A percentile compares a stretch with the other conserved stretches of the same genome.
Conservation (phyloP, 140 eudicot genomes). For the Oenanthe javanica region DNA sequence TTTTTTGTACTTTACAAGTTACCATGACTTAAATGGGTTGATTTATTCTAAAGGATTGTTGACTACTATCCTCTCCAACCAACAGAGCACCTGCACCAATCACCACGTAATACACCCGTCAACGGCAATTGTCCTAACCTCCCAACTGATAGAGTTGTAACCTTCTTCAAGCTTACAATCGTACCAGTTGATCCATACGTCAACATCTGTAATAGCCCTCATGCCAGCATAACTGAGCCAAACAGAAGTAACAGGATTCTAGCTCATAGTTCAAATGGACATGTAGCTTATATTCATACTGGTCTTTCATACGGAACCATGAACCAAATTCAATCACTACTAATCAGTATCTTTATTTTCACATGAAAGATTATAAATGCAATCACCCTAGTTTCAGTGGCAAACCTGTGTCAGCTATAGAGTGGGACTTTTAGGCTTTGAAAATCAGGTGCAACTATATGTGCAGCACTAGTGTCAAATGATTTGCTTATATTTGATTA, state of each 20-base stretch:
- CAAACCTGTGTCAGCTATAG: neutral
- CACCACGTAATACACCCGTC: neutral
- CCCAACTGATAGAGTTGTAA: neutral
- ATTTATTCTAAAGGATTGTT: neutral
- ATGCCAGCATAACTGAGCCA: neutral
- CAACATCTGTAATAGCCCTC: neutral
- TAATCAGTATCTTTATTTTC: neutral
- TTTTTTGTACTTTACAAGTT: neutral
- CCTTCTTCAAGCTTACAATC: neutral
- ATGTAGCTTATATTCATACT: neutral
- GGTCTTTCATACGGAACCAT: neutral
- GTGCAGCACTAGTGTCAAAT: neutral
- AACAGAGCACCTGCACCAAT: neutral
- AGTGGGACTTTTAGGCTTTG: neutral
- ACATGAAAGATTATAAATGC: neutral
- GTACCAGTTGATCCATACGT: neutral
- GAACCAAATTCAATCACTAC: neutral
- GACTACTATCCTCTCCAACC: neutral
- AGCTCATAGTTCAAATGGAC: neutral
- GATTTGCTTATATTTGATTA: neutral
- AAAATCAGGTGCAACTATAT: neutral
- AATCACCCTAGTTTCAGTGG: neutral
- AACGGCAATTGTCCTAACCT: neutral
- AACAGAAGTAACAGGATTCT: neutral
- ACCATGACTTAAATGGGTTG: neutral